Evolutionary conservation across 2,329 filamentous ascomycete genomes (phyloP).

Genomic region (Dactylellina drechsleri): DNA sequence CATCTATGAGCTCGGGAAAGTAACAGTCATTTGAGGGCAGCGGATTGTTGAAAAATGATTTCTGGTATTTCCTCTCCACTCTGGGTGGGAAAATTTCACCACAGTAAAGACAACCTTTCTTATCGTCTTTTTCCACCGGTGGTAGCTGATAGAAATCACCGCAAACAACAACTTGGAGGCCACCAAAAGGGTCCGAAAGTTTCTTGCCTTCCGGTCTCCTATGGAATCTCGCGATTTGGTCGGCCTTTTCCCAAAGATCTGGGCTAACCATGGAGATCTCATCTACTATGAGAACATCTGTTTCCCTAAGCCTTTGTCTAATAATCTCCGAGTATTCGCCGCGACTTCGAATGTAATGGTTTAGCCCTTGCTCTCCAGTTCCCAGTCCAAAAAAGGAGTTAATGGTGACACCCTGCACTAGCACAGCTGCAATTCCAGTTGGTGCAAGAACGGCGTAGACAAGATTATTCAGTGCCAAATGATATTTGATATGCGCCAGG

Average conservation of each 20-base stretch:
- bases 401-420: slow-evolving; percentile 69
- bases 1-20: slow-evolving; percentile 45
- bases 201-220: slow-evolving; percentile 10
- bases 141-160: slow-evolving; percentile 72
- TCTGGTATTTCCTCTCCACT: slow-evolving; percentile 29
- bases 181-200: slow-evolving; percentile 62
- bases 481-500: slow-evolving; percentile 40
- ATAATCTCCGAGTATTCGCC: slow-evolving; percentile 14
- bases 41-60: slow-evolving; percentile 25
- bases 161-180: slow-evolving; percentile 68
- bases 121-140: slow-evolving; percentile 63
- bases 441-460: slow-evolving; percentile 69
- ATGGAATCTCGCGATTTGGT: slow-evolving; percentile 64
- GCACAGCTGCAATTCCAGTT: slow-evolving; percentile 70
- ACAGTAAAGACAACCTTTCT: slow-evolving; percentile 64
- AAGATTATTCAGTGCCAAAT: slow-evolving; percentile 22
- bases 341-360: slow-evolving; percentile 49
- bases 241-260: slow-evolving; percentile 66
- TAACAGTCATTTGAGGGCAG: slow-evolving; percentile 29
- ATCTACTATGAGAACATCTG: slow-evolving; percentile 71
- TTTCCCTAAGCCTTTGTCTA: slow-evolving; percentile 62
- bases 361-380: slow-evolving; percentile 61
- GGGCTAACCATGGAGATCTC: slow-evolving; percentile 72
- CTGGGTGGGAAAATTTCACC: slow-evolving; percentile 25
- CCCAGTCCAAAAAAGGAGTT: slow-evolving; percentile 71